Evolutionary conservation across 345 rosid genomes (phyloP).

Genomic region (Trapa incisa): DNA sequence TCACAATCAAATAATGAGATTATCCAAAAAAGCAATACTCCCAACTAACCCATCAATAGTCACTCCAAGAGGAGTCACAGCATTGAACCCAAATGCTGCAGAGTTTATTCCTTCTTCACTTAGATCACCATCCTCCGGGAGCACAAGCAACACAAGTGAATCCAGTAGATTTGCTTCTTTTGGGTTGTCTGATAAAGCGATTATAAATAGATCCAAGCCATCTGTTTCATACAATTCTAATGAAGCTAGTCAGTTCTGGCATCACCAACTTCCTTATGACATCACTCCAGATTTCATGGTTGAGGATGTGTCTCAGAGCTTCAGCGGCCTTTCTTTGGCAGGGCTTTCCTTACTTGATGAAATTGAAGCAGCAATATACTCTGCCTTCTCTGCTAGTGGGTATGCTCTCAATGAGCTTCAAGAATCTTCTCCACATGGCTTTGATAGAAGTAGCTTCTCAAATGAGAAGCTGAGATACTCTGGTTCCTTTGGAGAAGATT

Average conservation of each 20-base stretch:
- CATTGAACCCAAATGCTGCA: slow-evolving; percentile 93
- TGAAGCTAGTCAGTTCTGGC: slow-evolving; percentile 87
- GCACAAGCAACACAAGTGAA: slow-evolving; percentile 30
- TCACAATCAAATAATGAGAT: slow-evolving; percentile 59
- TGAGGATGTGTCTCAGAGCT: slow-evolving; percentile 60
- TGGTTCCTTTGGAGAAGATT: slow-evolving; percentile 49
- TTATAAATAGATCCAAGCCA: slow-evolving; percentile 60
- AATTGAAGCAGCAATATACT: slow-evolving; percentile 38
- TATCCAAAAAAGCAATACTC: slow-evolving; percentile 62
- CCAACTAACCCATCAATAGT: slow-evolving; percentile 42
- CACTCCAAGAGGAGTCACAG: slow-evolving; percentile 40
- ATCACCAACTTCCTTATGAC: slow-evolving; percentile 88
- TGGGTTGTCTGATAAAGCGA: slow-evolving; percentile 47
- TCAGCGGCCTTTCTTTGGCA: slow-evolving; percentile 55
- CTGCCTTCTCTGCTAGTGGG: slow-evolving; percentile 40
- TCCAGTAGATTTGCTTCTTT: slow-evolving; percentile 37
- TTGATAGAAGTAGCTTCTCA: slow-evolving; percentile 38
- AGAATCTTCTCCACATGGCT: slow-evolving; percentile 35
- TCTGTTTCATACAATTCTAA: slow-evolving; percentile 69
- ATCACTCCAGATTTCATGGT: slow-evolving; percentile 89
- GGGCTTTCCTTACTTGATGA: slow-evolving; percentile 58
- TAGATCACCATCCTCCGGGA: slow-evolving; percentile 48
- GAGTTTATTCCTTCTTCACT: slow-evolving; percentile 82
- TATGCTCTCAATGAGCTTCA: slow-evolving; percentile 35
- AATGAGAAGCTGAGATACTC: slow-evolving; percentile 47